These are phyloP conservation scores for Paramecium biaurelia DNA, from an alignment of 73 alveolate species.

Conservation along the genomic window DNA sequence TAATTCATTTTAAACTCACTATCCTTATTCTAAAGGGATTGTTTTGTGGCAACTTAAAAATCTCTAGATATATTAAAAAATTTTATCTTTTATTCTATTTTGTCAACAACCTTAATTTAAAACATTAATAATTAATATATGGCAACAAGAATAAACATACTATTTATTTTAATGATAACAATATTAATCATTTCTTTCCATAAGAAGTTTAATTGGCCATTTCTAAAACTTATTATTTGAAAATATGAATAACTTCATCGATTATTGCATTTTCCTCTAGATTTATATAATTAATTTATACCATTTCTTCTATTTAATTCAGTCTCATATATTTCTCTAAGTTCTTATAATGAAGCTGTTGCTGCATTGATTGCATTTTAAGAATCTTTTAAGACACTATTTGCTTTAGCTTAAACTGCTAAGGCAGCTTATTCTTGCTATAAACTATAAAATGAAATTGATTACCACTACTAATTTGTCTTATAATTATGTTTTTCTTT, in stretches of 20 bases:
- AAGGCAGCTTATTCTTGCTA: constrained; percentile 46
- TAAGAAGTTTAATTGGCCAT: constrained; percentile 39
- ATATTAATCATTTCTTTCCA: constrained; percentile 35
- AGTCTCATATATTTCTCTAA: neutral
- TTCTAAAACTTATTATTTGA: constrained; percentile 18
- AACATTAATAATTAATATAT: too few relatives aligned
- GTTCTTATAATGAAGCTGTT: neutral
- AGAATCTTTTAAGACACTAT: constrained; percentile 11
- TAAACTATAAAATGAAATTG: neutral
- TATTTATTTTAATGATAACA: neutral
- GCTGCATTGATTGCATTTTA: constrained; percentile 47
- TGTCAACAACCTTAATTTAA: too few relatives aligned
- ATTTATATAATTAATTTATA: neutral
- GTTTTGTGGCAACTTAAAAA: too few relatives aligned
- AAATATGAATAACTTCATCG: constrained; percentile 31
- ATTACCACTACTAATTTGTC: constrained; percentile 43
- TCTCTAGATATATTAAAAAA: too few relatives aligned
- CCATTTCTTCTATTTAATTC: constrained; percentile 48
- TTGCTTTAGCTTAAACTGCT: constrained; percentile 36
- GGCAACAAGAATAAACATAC: neutral
- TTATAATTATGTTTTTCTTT: neutral
- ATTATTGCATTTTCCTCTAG: constrained; percentile 42
- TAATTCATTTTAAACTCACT: too few relatives aligned
- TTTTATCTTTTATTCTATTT: too few relatives aligned
- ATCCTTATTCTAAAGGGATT: too few relatives aligned